Evolutionary conservation across 139 green algal species (phyloP), one percentile per base, ranked within the genome.

Genomic region (Trebouxia sp.): DNA sequence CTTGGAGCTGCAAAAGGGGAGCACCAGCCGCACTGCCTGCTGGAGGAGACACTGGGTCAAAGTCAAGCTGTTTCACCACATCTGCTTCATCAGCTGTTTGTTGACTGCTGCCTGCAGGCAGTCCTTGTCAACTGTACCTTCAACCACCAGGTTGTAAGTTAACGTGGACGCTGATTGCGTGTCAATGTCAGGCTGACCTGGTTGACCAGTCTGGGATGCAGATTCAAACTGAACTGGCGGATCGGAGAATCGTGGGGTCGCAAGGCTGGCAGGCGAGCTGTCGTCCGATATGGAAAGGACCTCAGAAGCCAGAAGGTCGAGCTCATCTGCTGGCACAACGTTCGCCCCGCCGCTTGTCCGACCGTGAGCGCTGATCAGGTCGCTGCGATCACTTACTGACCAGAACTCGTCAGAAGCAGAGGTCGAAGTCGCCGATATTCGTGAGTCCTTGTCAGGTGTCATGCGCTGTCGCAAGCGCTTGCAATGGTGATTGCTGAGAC

Each of bases 321-420:
- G 11, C 35, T 72, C 62, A 42, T 1, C 12, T 42, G 8, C n/a
- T n/a, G n/a, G n/a, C n/a, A n/a, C n/a, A n/a, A n/a, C n/a, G n/a
- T n/a, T n/a, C n/a, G n/a, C n/a, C n/a, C 10, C 62, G 37, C 32
- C 28, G 37, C n/a, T 22, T 22, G 30, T 28, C 32, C 62, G 43
- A 35, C 62, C 43, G 37, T 28, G 37, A 35, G 43, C 39, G 58
- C 30, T 69, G 0, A 6, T 38, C 12, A 30, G 12, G 37, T 5
- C 15, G 62, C 62, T 72, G 12, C 43, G 62, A 72, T 72, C 62
- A 30, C 32, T 72, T 26, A 35, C 62, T 72, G 62, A 72, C 62
- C 32, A 45, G 28, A n/a, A 72, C 15, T 43, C 35, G 62, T 14
- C 28, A 53, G 1, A 14, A 17, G 47, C 15, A 1, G 47, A 53